Percentiles rank a stretch among this genome's conserved stretches.
Evolutionary conservation across 164 flowering plant genomes (phyloP).

Genomic region (Berberis vulgaris): DNA sequence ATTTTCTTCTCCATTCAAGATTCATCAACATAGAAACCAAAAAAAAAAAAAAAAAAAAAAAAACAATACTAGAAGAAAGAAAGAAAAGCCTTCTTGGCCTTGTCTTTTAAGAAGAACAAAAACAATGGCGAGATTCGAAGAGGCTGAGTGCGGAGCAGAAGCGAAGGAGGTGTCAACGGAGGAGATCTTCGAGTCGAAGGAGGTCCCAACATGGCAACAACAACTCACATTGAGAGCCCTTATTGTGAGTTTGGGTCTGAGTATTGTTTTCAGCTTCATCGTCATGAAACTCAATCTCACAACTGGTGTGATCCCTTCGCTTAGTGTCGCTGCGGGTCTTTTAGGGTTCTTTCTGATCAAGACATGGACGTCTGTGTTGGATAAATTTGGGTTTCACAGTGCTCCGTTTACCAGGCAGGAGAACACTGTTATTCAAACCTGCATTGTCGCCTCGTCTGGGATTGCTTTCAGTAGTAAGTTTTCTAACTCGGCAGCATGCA

Average conservation of each 20-base stretch:
- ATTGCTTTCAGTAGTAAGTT: conserved; percentile 47
- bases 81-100: no score
- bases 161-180: background rate
- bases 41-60: no score
- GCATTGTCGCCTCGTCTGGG: conserved; percentile 63
- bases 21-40: no score
- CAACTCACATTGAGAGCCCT: conserved; percentile 46
- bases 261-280: conserved; percentile 43
- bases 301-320: conserved; percentile 59
- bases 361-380: conserved; percentile 28
- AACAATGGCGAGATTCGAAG: no score
- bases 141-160: no score
- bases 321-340: conserved; percentile 63
- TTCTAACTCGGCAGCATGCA: no score
- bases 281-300: conserved; percentile 60
- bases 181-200: conserved; percentile 23
- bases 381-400: conserved; percentile 16
- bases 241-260: conserved; percentile 30
- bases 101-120: no score
- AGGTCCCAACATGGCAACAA: conserved; percentile 41
- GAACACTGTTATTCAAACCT: conserved; percentile 69
- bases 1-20: no score
- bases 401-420: conserved; percentile 69
- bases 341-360: conserved; percentile 49
- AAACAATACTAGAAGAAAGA: no score